These are phyloP conservation scores for Quaeritorhiza haematococci DNA, from an alignment of 371 early-diverging fungal species.

Conservation along the genomic window DNA sequence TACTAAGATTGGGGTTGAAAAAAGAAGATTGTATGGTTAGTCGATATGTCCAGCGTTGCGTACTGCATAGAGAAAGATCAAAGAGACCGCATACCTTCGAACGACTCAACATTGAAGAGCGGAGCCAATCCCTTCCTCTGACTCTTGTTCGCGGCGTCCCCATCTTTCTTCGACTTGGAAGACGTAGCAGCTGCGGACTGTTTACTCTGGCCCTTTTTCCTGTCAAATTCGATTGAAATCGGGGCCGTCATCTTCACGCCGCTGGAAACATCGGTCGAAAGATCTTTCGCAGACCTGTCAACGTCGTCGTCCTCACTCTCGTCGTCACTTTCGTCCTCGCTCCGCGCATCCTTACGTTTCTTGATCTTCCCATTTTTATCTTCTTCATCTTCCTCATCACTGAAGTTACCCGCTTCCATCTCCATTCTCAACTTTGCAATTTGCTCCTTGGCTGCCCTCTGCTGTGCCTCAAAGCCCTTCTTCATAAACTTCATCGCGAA, in stretches of 20 bases:
- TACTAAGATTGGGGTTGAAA: too few species aligned
- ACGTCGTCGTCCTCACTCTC: background rate
- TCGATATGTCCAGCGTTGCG: constrained; percentile 4
- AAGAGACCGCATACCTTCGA: constrained; percentile 13
- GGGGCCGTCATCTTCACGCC: constrained; percentile 13
- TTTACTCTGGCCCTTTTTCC: too few species aligned
- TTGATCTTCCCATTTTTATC: constrained; percentile 35
- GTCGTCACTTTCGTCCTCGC: constrained; percentile 5
- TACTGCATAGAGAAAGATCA: constrained; percentile 8
- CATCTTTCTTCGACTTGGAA: too few species aligned
- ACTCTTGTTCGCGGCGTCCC: constrained; percentile 52
- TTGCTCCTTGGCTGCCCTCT: constrained; percentile 38
- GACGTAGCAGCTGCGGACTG: constrained; percentile 54
- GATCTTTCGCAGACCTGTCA: background rate
- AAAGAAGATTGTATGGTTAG: too few species aligned
- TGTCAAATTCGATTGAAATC: constrained; percentile 10
- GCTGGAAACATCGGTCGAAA: background rate
- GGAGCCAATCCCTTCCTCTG: constrained; percentile 23
- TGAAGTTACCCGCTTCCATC: constrained; percentile 27
- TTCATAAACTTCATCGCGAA: constrained; percentile 97
- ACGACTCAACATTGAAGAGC: constrained; percentile 22
- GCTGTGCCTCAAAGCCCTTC: constrained; percentile 23
- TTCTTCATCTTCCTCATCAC: constrained; percentile 37
- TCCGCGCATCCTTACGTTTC: constrained; percentile 9
- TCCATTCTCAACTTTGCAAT: constrained; percentile 14